Evolutionary conservation across 306 rosid species (phyloP).

Genomic region (Lathyrus tuberosus): DNA sequence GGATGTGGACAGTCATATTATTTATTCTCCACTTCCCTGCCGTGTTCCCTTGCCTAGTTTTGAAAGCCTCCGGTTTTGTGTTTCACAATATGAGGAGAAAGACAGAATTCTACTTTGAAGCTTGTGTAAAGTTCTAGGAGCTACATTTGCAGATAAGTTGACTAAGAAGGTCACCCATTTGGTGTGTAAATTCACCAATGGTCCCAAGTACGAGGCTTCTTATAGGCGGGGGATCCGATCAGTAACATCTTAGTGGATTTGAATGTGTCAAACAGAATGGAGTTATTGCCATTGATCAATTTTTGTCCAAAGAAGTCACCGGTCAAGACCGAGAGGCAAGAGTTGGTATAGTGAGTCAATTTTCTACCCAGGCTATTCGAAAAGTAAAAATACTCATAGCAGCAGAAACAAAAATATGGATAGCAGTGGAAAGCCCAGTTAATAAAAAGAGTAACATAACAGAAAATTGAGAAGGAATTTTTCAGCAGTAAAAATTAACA

Average conservation of each 20-base stretch:
- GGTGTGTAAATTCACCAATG: slow-evolving; percentile 77
- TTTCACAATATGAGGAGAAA: slow-evolving; percentile 88
- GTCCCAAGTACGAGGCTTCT: slow-evolving; percentile 90
- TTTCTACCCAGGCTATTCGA: slow-evolving; percentile 73
- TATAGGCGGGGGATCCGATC: slow-evolving; percentile 73
- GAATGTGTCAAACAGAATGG: slow-evolving; percentile 91
- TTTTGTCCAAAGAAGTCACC: slow-evolving; percentile 77
- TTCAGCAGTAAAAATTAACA: too few species aligned
- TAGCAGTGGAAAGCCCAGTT: too few species aligned
- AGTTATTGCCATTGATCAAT: slow-evolving; percentile 64
- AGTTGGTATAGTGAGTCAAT: slow-evolving; percentile 71
- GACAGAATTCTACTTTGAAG: slow-evolving; percentile 75
- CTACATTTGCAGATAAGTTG: slow-evolving; percentile 71
- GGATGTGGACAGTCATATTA: slow-evolving; percentile 76
- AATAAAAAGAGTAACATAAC: too few species aligned
- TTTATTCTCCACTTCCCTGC: slow-evolving; percentile 95
- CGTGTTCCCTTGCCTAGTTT: slow-evolving; percentile 79
- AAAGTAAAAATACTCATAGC: too few species aligned
- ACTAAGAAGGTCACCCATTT: slow-evolving; percentile 88
- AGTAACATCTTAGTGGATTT: slow-evolving; percentile 77
- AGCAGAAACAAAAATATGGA: too few species aligned
- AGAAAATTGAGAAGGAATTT: too few species aligned
- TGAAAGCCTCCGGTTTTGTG: slow-evolving; percentile 80
- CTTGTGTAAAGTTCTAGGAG: slow-evolving; percentile 89
- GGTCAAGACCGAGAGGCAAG: slow-evolving; percentile 83